Evolutionary conservation across 2,329 filamentous ascomycete species (phyloP).

Genomic region (Fusarium secorum): DNA sequence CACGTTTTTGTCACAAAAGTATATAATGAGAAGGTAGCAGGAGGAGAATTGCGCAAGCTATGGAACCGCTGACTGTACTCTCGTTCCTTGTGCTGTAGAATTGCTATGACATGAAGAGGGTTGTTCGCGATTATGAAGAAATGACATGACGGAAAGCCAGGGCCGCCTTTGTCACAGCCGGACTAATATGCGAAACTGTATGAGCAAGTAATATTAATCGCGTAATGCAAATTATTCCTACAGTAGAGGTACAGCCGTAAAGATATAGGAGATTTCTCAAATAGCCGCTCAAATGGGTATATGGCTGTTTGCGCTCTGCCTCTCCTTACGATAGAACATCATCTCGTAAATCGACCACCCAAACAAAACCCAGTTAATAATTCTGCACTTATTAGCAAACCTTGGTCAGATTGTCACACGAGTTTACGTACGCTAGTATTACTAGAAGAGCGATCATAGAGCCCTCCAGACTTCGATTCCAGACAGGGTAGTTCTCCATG

Average conservation of each 20-base stretch:
- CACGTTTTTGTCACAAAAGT: background rate
- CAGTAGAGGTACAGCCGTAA: background rate
- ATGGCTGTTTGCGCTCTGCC: constrained; percentile 14
- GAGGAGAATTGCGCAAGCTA: background rate
- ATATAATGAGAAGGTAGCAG: background rate
- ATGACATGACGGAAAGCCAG: too few relatives aligned
- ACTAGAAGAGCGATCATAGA: constrained; percentile 37
- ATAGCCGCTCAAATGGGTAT: constrained; percentile 30
- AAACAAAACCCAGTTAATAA: constrained; percentile 34
- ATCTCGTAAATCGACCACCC: constrained; percentile 30
- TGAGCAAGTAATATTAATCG: background rate
- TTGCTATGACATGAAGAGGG: background rate
- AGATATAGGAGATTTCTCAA: background rate
- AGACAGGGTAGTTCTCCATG: constrained; percentile 21
- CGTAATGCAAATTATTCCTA: too few relatives aligned
- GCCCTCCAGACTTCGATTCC: constrained; percentile 25
- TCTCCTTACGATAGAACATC: constrained; percentile 2
- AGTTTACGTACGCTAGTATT: constrained; percentile 33
- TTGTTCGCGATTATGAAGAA: background rate
- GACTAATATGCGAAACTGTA: background rate
- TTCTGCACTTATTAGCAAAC: constrained; percentile 12
- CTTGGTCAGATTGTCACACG: fast-evolving
- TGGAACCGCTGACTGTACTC: background rate
- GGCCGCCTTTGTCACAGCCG: background rate
- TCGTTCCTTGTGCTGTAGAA: background rate